Evolutionary conservation across 768 basidiomycete genomes (phyloP), one percentile per base, ranked within the genome.

Genomic region (Cystobasidium ongulense): DNA sequence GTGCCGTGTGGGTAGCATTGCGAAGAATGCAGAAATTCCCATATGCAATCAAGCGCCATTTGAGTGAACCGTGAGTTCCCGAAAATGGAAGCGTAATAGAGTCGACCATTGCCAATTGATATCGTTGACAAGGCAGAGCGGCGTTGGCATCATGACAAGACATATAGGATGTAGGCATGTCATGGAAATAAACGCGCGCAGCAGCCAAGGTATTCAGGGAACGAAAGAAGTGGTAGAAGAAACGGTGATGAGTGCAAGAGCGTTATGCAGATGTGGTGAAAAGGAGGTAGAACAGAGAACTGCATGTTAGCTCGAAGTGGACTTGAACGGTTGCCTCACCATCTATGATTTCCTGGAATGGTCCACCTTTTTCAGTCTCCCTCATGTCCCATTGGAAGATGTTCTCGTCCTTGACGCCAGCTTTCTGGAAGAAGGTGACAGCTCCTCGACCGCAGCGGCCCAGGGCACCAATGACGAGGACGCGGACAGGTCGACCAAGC

Each of bases 321-420:
- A 59, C 33, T 35, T 59, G 57, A 29, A 31, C 25, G 27, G 1
- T 2, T 38, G 5, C 68, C 82, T 76, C 63, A 84, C 84, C 84
- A 76, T 92, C 91, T 33, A 98, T 86, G 74, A 99, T 92, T 83
- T 98, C 95, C 57, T 86, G 82, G 84, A 97, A 98, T 0, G 96
- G 96, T 1, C 96, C 96, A 35, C 94, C 94, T 83, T 92, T 94
- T 78, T 89, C 90, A 7, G 96, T 99, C 84, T 99, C 96, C 1
- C 85, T 90, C 85, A 99, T 83, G 81, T 99, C 96, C 96, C 96
- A 98, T 85, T 97, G 94, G 82, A 91, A 31, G 78, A 99, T 96
- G 80, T 98, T 88, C 71, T 91, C 87, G 76, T 95, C 93, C 61
- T 88, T 86, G 36, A 99, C 83, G n/a, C 95, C 95, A 73, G 93